Conservation (phyloP, 23 red algal genomes). For the Gracilaria domingensis region DNA sequence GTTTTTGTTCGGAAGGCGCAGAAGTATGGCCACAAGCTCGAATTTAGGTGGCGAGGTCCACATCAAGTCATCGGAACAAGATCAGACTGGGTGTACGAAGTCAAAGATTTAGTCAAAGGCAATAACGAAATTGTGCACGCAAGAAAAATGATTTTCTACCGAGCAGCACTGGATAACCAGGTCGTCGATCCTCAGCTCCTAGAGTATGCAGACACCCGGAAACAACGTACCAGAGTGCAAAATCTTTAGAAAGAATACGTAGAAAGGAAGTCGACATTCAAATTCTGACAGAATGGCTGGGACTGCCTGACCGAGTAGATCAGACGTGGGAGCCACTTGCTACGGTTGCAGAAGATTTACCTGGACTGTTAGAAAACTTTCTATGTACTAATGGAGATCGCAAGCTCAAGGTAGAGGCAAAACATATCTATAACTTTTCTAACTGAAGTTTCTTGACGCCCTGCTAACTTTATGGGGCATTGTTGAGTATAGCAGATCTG, state of each 20-base stretch:
- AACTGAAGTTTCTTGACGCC: neutral
- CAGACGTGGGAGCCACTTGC: constrained; percentile 44
- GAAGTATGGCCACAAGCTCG: constrained; percentile 33
- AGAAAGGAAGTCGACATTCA: neutral
- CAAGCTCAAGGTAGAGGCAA: neutral
- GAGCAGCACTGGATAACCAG: constrained; percentile 19
- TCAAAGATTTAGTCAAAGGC: constrained; percentile 8
- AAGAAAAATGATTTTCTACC: constrained; percentile 6
- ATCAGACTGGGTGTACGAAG: constrained; percentile 23
- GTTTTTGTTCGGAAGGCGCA: constrained; percentile 25
- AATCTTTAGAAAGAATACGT: neutral
- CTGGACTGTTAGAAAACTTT: constrained; percentile 29
- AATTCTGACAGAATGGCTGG: constrained; percentile 9
- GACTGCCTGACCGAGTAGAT: constrained; percentile 7
- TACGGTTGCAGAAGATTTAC: constrained; percentile 25
- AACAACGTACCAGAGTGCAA: constrained; percentile 18
- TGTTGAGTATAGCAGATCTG: neutral
- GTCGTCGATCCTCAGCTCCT: constrained; percentile 14
- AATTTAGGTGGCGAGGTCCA: constrained; percentile 32
- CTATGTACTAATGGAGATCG: constrained; percentile 6
- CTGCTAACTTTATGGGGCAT: neutral
- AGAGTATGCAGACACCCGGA: constrained; percentile 22
- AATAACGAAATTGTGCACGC: constrained; percentile 39
- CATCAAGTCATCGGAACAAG: neutral
- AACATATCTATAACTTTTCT: neutral